These are phyloP conservation scores for Cladophialophora carrionii DNA, from an alignment of 2,329 filamentous ascomycete species.

Conservation along the genomic window DNA sequence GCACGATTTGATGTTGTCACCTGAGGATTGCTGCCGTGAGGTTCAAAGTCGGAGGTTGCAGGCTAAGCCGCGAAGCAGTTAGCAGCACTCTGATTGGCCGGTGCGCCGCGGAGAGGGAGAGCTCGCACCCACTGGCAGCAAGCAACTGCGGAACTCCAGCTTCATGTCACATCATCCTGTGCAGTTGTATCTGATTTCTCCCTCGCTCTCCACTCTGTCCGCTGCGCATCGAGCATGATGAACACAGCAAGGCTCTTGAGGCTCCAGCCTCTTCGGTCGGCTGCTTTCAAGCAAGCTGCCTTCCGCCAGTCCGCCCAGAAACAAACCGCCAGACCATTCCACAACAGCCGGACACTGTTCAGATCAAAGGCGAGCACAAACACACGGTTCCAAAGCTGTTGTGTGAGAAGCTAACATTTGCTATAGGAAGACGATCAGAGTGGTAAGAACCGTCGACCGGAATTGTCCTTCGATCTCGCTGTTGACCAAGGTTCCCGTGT, in stretches of 20 bases:
- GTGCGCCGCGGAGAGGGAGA: background rate
- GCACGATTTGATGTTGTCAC: constrained; percentile 22
- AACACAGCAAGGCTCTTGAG: constrained; percentile 35
- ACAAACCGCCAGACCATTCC: constrained; percentile 34
- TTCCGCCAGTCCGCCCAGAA: constrained; percentile 35
- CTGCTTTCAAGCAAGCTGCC: constrained; percentile 34
- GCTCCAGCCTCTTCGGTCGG: constrained; percentile 37
- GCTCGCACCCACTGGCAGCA: constrained; percentile 22
- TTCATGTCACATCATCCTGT: constrained; percentile 6
- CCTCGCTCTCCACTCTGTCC: constrained; percentile 35
- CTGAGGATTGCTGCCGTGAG: constrained; percentile 25
- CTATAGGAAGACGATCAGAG: constrained; percentile 65
- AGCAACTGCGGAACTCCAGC: constrained; percentile 25
- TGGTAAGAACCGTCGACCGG: constrained; percentile 52
- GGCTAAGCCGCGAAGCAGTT: constrained; percentile 21
- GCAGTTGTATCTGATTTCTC: background rate
- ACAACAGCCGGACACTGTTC: constrained; percentile 33
- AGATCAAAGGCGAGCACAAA: constrained; percentile 35
- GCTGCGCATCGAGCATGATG: constrained; percentile 31
- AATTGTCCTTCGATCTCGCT: constrained; percentile 4
- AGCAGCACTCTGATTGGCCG: constrained; percentile 26
- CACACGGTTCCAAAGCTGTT: background rate
- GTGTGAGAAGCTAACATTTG: constrained; percentile 12
- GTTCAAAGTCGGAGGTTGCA: constrained; percentile 24
- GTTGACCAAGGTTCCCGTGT: constrained; percentile 38